A percentile compares a stretch with the other conserved stretches of the same genome.
These are phyloP conservation scores for Pichia sp. DNA, from an alignment of 1,139 yeast genomes.

Conservation along the genomic window DNA sequence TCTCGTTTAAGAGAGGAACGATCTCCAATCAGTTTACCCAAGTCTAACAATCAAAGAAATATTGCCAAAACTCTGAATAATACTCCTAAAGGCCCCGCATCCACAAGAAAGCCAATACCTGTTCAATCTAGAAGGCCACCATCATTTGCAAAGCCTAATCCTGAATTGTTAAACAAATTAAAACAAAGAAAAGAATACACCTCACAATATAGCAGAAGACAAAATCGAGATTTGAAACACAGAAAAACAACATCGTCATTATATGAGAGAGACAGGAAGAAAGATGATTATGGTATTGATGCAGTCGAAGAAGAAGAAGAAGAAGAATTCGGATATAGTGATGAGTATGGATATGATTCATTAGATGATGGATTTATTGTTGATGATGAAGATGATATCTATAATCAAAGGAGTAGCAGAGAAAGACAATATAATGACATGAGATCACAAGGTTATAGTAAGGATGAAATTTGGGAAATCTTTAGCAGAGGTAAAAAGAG, in stretches of 20 bases:
- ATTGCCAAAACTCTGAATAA: not conserved
- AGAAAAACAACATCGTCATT: not conserved
- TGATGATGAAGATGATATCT: conserved; percentile 42
- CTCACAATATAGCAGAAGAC: not conserved
- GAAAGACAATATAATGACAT: conserved; percentile 30
- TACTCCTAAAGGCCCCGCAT: not conserved
- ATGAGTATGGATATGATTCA: conserved; percentile 29
- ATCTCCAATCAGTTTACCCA: not conserved
- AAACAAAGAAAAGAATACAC: conserved; percentile 14
- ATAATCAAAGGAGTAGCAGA: conserved; percentile 46
- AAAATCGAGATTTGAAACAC: not conserved
- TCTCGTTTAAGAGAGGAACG: conserved; percentile 7
- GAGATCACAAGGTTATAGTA: conserved; percentile 46
- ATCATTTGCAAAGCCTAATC: conserved; percentile 32
- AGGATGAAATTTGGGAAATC: conserved; percentile 86
- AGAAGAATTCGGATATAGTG: conserved; percentile 13
- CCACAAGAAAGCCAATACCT: not conserved
- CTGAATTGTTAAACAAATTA: conserved; percentile 28
- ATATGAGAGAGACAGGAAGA: conserved; percentile 1
- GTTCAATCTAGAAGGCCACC: conserved; percentile 6
- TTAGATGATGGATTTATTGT: conserved; percentile 56
- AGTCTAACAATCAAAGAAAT: not conserved
- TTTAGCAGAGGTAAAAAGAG: conserved; percentile 54
- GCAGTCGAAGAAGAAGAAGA: conserved; percentile 20
- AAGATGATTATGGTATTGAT: conserved; percentile 23